Base-by-base conservation (phyloP, 768 basidiomycete genomes). In the Pisolithus marmoratus region DNA sequence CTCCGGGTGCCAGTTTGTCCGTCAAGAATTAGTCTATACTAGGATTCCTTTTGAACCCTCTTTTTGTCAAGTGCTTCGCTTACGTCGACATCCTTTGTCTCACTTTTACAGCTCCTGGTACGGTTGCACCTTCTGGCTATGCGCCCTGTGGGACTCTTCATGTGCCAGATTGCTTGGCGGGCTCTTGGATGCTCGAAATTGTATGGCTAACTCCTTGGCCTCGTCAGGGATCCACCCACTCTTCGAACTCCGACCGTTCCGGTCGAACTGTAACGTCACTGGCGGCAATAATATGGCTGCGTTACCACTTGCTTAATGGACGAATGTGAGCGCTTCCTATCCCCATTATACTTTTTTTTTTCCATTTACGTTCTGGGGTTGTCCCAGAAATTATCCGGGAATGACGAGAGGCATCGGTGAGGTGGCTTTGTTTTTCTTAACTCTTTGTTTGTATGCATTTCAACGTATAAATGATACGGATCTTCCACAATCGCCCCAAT, bases 401-500 rank as follows among this genome's bases (percentile, higher is more conserved):
- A n/a, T 38, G 8, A 38, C 20, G 38, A 17, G 20, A 38, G n/a
- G n/a, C 17, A 17, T n/a, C 38, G 38, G 17, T 17, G 38, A n/a
- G 6, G 17, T 38, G n/a, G 17, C n/a, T 17, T 38, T 38, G 17
- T n/a, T 38, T n/a, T 38, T 38, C 17, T 38, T 5, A n/a, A n/a
- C 31, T 41, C 7, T 52, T 60, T 60, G 20, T 54, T 51, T 20
- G 43, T 41, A 48, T 29, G 14, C 5, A 1, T 4, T 20, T 11
- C 8, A 52, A 23, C 38, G 48, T 67, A 67, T 67, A 67, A 69
- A 67, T 53, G 54, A 17, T 38, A n/a, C 20, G 17, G 38, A 17
- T 11, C 38, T 20, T 20, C 15, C 38, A 38, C 20, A 17, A 38
- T 38, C 20, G 15, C 38, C n/a, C 38, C 17, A 17, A 11, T 38